A percentile compares a stretch with the other conserved stretches of the same genome.
Evolutionary conservation across 441 rosid genomes (phyloP).

Genomic region (Brassica hybrid): DNA sequence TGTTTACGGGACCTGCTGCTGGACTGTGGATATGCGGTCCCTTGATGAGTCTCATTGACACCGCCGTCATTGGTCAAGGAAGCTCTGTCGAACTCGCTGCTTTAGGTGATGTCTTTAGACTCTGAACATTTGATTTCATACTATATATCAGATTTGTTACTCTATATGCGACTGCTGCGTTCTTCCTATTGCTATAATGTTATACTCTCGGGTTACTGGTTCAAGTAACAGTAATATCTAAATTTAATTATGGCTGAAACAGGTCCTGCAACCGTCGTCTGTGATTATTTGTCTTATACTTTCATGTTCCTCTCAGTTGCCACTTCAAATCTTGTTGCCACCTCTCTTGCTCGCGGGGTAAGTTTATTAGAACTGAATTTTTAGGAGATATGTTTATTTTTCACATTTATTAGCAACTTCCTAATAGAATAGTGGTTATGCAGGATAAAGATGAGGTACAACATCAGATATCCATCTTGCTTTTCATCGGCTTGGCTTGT

Average conservation of each 20-base stretch:
- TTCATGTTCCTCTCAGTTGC: constrained; percentile 94
- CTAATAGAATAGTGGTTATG: constrained; percentile 34
- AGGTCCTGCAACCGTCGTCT: constrained; percentile 94
- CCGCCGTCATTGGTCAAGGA: constrained; percentile 91
- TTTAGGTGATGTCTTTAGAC: constrained; percentile 43
- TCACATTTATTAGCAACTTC: constrained; percentile 1
- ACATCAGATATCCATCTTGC: constrained; percentile 66
- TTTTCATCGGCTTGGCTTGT: constrained; percentile 62
- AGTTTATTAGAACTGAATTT: constrained; percentile 37
- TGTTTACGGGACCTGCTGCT: constrained; percentile 91
- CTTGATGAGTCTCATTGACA: constrained; percentile 93
- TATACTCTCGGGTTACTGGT: not conserved
- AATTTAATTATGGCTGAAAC: constrained; percentile 41
- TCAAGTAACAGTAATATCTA: constrained; percentile 5
- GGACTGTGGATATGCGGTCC: constrained; percentile 95
- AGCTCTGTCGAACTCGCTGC: constrained; percentile 79
- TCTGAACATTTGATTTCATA: too few relatives aligned
- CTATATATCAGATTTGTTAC: too few relatives aligned
- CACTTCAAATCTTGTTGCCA: constrained; percentile 91
- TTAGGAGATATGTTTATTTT: too few relatives aligned
- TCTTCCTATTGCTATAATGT: constrained; percentile 7
- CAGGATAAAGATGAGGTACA: constrained; percentile 68
- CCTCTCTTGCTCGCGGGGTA: constrained; percentile 81
- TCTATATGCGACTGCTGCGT: too few relatives aligned
- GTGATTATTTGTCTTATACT: constrained; percentile 66